Evolutionary conservation across 305 asterid species (phyloP).

Genomic region (Coffea humblotiana): DNA sequence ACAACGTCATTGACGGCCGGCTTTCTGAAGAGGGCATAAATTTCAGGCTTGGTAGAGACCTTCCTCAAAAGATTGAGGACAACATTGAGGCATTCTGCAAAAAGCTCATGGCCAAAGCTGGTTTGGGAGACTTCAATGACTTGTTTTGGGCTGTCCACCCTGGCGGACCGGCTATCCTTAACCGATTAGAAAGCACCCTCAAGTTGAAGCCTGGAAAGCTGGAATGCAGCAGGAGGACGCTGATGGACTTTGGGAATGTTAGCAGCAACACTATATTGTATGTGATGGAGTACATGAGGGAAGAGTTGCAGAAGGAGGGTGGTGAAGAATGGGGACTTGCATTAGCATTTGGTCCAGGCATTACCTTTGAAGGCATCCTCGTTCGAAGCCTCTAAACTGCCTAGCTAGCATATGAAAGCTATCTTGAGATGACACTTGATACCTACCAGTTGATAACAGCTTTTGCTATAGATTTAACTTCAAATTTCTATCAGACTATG

Average conservation of each 20-base stretch:
- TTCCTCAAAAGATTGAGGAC: conserved; percentile 79
- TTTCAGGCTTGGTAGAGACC: conserved; percentile 74
- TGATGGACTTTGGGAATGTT: conserved; percentile 87
- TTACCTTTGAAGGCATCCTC: conserved; percentile 92
- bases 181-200: conserved; percentile 59
- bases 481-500: neutral
- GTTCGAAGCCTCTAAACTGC: conserved; percentile 53
- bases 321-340: conserved; percentile 89
- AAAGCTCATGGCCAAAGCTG: conserved; percentile 47
- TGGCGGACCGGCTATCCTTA: conserved; percentile 89
- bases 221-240: conserved; percentile 80
- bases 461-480: neutral
- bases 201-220: conserved; percentile 47
- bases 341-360: conserved; percentile 90
- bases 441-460: too few species aligned
- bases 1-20: conserved; percentile 69
- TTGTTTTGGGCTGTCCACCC: conserved; percentile 98
- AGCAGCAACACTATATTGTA: conserved; percentile 87
- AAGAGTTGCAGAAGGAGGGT: conserved; percentile 47
- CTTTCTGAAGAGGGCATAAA: conserved; percentile 82
- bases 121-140: conserved; percentile 44
- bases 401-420: neutral
- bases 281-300: conserved; percentile 84
- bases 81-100: conserved; percentile 76
- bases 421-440: too few species aligned